Evolutionary conservation across 257 asterid species (phyloP), one percentile per base, ranked within the genome.

Genomic region (Eustoma russellianum): DNA sequence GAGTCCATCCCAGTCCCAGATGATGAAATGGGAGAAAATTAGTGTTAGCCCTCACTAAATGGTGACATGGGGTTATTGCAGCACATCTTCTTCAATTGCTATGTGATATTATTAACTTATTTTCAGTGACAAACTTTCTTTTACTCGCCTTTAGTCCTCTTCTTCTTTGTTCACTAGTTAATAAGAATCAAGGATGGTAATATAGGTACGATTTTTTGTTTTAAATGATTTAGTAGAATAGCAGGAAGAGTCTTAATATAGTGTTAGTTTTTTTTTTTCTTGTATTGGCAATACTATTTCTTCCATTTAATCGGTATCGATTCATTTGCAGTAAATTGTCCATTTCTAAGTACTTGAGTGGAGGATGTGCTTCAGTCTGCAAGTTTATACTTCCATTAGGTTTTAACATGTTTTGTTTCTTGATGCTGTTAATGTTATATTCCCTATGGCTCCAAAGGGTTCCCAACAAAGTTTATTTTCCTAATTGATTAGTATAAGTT

Each of bases 281-380:
- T 24, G 30, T 24, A 24, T 24, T 24, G 30, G 28, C 28, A 19
- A 19, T 2, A 24, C 30, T 24, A 2, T 24, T 24, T 24, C 3
- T n/a, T n/a, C n/a, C n/a, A n/a, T 24, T 24, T 4, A 2, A 24
- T 24, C 30, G 30, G 30, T 24, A 24, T 24, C 3, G 30, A 24
- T 53, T 41, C 16, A 47, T 47, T 34, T 51, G 28, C 65, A 38
- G 43, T 10, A 38, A 38, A 52, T 41, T 34, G 59, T 5, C 33
- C 40, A 41, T 17, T 17, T 45, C 13, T 35, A 16, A 40, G 13
- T n/a, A 30, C 41, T 24, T 40, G 11, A 9, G 14, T 9, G 30
- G 48, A 34, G 24, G 41, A 33, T 50, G 53, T 66, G 33, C 41
- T 60, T 62, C 44, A 35, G 60, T 72, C 69, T 66, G 65, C 62